Evolutionary conservation across 352 stramenopile genomes (phyloP).

Genomic region (Globisporangium splendens): DNA sequence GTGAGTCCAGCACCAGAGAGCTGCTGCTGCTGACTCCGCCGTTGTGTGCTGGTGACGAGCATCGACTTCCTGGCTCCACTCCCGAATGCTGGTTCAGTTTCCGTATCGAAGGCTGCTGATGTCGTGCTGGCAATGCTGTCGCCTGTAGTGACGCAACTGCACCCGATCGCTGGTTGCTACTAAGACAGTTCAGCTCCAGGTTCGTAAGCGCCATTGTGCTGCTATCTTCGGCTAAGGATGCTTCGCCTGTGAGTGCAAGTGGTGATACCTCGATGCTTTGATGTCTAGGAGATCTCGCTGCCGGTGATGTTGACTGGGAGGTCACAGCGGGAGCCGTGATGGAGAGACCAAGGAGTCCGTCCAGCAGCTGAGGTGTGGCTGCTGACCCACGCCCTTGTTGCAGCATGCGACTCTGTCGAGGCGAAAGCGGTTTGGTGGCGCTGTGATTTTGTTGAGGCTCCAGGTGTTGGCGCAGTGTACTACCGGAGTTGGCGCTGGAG

Average conservation of each 20-base stretch:
- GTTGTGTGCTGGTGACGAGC: constrained; percentile 1
- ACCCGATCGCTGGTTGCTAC: too few species aligned
- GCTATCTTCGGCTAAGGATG: background rate
- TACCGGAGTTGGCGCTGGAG: too few species aligned
- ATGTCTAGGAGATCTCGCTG: background rate
- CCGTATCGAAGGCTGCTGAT: constrained; percentile 1
- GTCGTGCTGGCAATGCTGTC: background rate
- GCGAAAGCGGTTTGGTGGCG: constrained; percentile 5
- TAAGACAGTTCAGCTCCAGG: background rate
- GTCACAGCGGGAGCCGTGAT: background rate
- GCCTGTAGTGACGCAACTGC: background rate
- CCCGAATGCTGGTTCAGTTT: background rate
- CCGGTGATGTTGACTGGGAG: background rate
- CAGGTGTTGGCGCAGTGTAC: background rate
- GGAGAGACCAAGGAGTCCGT: constrained; percentile 2
- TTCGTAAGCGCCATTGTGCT: background rate
- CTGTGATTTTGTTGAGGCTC: background rate
- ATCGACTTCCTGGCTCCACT: background rate
- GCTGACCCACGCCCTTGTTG: constrained; percentile 1
- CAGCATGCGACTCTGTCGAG: background rate
- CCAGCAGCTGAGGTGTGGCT: background rate
- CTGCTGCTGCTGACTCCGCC: constrained; percentile 9
- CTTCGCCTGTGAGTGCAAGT: background rate
- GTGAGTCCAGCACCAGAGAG: background rate
- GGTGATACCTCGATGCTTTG: background rate